Conservation (phyloP, 164 flowering plant genomes). For the Chimonanthus praecox region DNA sequence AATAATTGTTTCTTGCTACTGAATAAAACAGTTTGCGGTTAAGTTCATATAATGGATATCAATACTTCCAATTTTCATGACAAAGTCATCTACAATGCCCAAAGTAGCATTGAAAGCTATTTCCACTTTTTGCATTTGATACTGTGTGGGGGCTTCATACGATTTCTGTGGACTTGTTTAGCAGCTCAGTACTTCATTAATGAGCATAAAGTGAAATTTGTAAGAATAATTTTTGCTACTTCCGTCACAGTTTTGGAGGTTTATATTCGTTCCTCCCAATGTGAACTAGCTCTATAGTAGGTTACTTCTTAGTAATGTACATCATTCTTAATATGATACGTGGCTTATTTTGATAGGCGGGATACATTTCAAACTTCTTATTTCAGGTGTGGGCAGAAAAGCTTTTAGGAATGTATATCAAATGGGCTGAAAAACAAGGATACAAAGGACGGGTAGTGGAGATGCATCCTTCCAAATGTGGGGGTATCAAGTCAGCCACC, state of each 20-base stretch:
- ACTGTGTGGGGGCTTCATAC: background rate
- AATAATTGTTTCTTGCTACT: too few species aligned
- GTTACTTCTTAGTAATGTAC: background rate
- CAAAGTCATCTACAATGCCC: background rate
- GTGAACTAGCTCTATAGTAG: background rate
- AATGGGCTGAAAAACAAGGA: slow-evolving; percentile 85
- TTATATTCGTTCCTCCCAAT: background rate
- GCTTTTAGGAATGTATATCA: slow-evolving; percentile 63
- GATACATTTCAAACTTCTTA: slow-evolving; percentile 4
- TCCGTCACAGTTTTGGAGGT: background rate
- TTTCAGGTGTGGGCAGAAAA: slow-evolving; percentile 70
- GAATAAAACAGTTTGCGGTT: background rate
- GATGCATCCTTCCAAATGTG: slow-evolving; percentile 30
- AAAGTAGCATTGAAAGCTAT: background rate
- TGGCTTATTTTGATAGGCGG: background rate
- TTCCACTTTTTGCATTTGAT: background rate
- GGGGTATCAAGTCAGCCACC: slow-evolving; percentile 55
- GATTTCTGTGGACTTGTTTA: too few species aligned
- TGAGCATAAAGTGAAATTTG: too few species aligned
- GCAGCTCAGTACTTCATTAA: too few species aligned
- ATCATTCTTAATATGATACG: background rate
- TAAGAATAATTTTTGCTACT: background rate
- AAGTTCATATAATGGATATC: too few species aligned
- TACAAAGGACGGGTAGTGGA: slow-evolving; percentile 55
- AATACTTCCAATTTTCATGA: background rate